Percentiles rank a stretch among this genome's conserved stretches.
phyloP scores from a whole-genome alignment of 2,329 filamentous ascomycete species.

The Tympanopsis confertula region DNA sequence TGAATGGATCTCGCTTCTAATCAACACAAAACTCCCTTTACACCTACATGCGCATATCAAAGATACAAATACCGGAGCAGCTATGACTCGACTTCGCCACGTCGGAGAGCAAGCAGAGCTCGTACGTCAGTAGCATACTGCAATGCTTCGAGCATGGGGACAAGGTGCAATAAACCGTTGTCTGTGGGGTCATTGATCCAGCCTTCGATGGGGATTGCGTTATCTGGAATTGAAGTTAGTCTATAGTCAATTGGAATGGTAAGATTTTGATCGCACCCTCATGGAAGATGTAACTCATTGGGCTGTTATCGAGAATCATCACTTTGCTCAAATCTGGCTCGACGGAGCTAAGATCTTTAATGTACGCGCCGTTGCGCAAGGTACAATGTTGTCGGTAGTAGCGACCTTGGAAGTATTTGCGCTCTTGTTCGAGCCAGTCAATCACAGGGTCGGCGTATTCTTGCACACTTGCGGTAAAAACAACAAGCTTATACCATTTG shows the following conservation, averaged over 20 bases:
- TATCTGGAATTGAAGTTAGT: slow-evolving; percentile 37
- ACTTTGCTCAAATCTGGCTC: slow-evolving; percentile 69
- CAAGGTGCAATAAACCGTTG: slow-evolving; percentile 60
- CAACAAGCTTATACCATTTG: slow-evolving; percentile 67
- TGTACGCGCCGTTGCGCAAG: slow-evolving; percentile 61
- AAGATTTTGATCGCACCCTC: slow-evolving; percentile 42
- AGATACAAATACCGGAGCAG: too few species aligned
- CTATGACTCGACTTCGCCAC: slow-evolving; percentile 37
- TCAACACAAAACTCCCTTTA: too few species aligned
- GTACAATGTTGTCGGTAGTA: slow-evolving; percentile 71
- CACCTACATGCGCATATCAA: too few species aligned
- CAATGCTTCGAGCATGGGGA: slow-evolving; percentile 60
- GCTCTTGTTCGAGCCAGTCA: slow-evolving; percentile 65
- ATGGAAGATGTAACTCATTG: slow-evolving; percentile 66
- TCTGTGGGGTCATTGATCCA: slow-evolving; percentile 73
- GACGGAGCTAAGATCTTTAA: slow-evolving; percentile 64
- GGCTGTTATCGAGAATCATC: slow-evolving; percentile 68
- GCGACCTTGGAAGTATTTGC: slow-evolving; percentile 60
- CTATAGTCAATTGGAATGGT: neutral
- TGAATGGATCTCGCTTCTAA: too few species aligned
- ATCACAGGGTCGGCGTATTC: slow-evolving; percentile 71
- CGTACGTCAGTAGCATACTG: slow-evolving; percentile 67
- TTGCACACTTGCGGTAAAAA: slow-evolving; percentile 67
- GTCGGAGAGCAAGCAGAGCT: slow-evolving; percentile 55
- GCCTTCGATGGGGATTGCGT: slow-evolving; percentile 68